Percentiles rank a stretch among this genome's conserved stretches.
Conservation (phyloP, 2,329 filamentous ascomycete genomes). For the Botrytis hyacinthi region DNA sequence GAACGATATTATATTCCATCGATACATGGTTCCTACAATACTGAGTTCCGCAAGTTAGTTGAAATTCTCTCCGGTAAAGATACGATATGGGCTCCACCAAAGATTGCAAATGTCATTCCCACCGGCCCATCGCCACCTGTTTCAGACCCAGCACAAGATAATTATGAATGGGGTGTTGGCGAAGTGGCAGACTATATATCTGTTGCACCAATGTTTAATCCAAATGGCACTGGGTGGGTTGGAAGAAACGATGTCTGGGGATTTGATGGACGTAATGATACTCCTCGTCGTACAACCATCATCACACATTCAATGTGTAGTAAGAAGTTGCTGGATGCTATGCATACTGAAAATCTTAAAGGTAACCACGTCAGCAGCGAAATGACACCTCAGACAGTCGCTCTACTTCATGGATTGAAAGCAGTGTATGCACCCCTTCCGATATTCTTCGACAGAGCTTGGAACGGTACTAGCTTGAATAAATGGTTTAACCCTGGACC, state of each 20-base stretch:
- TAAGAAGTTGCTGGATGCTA: conserved; percentile 67
- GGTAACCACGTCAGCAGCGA: conserved; percentile 77
- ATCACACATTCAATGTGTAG: conserved; percentile 74
- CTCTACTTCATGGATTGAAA: conserved; percentile 75
- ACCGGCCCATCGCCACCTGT: conserved; percentile 63
- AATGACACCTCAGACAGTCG: conserved; percentile 73
- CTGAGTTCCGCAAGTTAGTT: conserved; percentile 64
- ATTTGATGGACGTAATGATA: conserved; percentile 48
- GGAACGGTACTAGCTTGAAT: conserved; percentile 54
- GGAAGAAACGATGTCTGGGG: conserved; percentile 59
- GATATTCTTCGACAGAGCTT: conserved; percentile 74
- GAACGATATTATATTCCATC: conserved; percentile 71
- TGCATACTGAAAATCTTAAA: conserved; percentile 73
- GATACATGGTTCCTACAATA: conserved; percentile 63
- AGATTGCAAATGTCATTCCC: conserved; percentile 59
- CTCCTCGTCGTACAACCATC: conserved; percentile 62
- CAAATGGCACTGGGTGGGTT: conserved; percentile 69
- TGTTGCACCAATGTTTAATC: conserved; percentile 76
- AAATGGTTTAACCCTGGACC: conserved; percentile 61
- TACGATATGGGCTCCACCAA: conserved; percentile 61
- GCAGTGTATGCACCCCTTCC: conserved; percentile 76
- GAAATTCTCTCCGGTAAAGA: conserved; percentile 41
- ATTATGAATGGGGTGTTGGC: conserved; percentile 73
- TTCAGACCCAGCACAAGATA: conserved; percentile 56
- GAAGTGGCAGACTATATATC: conserved; percentile 67